Evolutionary conservation across 2,329 filamentous ascomycete genomes (phyloP).

Genomic region (Cladosporium phlei): DNA sequence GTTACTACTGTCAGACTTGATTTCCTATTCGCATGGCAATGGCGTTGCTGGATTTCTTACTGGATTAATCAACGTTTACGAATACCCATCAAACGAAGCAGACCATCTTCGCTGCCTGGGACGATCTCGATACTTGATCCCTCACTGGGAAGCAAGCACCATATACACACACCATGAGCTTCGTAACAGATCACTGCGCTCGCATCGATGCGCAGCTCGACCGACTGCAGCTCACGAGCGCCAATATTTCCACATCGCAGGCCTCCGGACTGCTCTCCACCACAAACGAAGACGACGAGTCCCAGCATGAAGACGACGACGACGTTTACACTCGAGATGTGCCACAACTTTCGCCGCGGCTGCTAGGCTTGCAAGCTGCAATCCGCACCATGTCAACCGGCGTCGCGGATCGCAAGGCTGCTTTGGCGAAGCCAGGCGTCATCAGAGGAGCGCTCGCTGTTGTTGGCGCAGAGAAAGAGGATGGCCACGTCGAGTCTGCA

Average conservation of each 20-base stretch:
- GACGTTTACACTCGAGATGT: not conserved
- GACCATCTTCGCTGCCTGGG: no score
- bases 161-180: conserved; percentile 27
- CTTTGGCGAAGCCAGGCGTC: not conserved
- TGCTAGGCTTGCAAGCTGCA: conserved; percentile 28
- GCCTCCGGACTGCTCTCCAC: conserved; percentile 1
- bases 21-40: no score
- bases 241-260: not conserved
- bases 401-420: conserved; percentile 16
- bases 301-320: not conserved
- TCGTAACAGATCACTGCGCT: conserved; percentile 46
- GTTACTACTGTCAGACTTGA: no score
- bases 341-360: conserved; percentile 22
- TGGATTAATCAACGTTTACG: no score
- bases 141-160: no score
- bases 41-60: no score
- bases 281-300: not conserved
- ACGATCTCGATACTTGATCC: no score
- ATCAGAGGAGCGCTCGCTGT: conserved; percentile 7
- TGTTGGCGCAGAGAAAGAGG: conserved; percentile 12
- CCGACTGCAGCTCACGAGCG: conserved; percentile 47
- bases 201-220: conserved; percentile 56
- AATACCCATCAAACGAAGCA: no score
- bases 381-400: conserved; percentile 27
- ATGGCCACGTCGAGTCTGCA: conserved; percentile 12